Evolutionary conservation across 1,139 yeast genomes (phyloP).

Genomic region (Scheffersomyces cryptocercus): DNA sequence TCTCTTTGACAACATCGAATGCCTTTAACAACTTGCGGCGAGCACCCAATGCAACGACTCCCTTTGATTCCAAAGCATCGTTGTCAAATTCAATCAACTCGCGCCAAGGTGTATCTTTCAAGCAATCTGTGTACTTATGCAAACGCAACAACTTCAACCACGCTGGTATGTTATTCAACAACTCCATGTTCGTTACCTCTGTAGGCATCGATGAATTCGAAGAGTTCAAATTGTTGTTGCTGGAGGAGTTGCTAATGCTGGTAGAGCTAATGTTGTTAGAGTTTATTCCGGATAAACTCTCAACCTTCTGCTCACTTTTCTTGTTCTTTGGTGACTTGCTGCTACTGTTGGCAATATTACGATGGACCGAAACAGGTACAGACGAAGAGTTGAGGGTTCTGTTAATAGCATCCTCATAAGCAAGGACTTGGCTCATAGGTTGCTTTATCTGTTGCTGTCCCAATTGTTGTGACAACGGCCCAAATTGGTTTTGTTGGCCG

Average conservation of each 20-base stretch:
- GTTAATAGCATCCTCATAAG: slow-evolving; percentile 38
- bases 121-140: slow-evolving; percentile 89
- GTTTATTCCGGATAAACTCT: slow-evolving; percentile 16
- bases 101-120: slow-evolving; percentile 76
- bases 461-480: slow-evolving; percentile 3
- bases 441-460: slow-evolving; percentile 11
- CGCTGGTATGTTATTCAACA: slow-evolving; percentile 79
- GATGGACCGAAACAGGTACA: slow-evolving; percentile 30
- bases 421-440: slow-evolving; percentile 10
- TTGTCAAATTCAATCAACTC: slow-evolving; percentile 74
- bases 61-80: slow-evolving; percentile 67
- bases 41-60: slow-evolving; percentile 94
- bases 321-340: slow-evolving; percentile 11
- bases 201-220: slow-evolving; percentile 49
- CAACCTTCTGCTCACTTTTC: slow-evolving; percentile 5
- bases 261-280: slow-evolving; percentile 9
- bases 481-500: not conserved
- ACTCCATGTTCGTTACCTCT: slow-evolving; percentile 63
- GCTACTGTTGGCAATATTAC: slow-evolving; percentile 9
- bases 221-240: slow-evolving; percentile 9
- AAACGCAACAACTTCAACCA: slow-evolving; percentile 89
- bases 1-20: slow-evolving; percentile 69
- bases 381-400: slow-evolving; percentile 39
- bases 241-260: slow-evolving; percentile 8
- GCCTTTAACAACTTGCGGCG: slow-evolving; percentile 89